Conservation (phyloP, 2,329 filamentous ascomycete genomes). For the Huntiella bhutanensis region DNA sequence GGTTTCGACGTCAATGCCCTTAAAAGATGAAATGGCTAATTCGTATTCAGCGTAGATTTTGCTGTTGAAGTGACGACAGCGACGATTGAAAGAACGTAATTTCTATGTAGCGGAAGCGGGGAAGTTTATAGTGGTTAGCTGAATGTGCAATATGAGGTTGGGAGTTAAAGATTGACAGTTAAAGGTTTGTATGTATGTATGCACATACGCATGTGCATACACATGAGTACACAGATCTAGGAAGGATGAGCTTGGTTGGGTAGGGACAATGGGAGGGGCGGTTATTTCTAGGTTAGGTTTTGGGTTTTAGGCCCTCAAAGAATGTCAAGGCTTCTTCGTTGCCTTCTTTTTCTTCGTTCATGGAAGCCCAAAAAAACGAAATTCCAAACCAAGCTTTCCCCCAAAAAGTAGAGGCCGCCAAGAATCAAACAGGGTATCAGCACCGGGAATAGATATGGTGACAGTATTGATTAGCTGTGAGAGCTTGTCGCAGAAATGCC, state of each 20-base stretch:
- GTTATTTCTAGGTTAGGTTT: too few relatives aligned
- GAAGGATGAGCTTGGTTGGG: background rate
- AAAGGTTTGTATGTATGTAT: background rate
- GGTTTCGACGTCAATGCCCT: constrained; percentile 1
- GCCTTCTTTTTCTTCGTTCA: too few relatives aligned
- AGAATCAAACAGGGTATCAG: too few relatives aligned
- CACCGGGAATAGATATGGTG: too few relatives aligned
- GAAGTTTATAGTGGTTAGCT: background rate
- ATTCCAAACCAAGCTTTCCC: too few relatives aligned
- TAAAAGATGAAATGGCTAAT: background rate
- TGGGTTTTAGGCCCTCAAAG: too few relatives aligned
- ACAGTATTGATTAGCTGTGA: too few relatives aligned
- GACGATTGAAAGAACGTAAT: background rate
- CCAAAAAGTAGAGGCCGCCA: too few relatives aligned
- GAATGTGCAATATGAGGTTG: background rate
- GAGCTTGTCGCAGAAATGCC: too few relatives aligned
- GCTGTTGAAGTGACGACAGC: constrained; percentile 1
- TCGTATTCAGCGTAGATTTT: constrained; percentile 8
- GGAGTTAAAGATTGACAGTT: too few relatives aligned
- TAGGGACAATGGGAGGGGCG: background rate
- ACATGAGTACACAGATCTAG: background rate
- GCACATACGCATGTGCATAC: background rate
- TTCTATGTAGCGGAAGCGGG: background rate
- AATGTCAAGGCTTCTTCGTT: too few relatives aligned
- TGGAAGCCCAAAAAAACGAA: too few relatives aligned